Base-by-base conservation (phyloP, 192 early-diverging fungal genomes). In the Backusella mclennaniae region DNA sequence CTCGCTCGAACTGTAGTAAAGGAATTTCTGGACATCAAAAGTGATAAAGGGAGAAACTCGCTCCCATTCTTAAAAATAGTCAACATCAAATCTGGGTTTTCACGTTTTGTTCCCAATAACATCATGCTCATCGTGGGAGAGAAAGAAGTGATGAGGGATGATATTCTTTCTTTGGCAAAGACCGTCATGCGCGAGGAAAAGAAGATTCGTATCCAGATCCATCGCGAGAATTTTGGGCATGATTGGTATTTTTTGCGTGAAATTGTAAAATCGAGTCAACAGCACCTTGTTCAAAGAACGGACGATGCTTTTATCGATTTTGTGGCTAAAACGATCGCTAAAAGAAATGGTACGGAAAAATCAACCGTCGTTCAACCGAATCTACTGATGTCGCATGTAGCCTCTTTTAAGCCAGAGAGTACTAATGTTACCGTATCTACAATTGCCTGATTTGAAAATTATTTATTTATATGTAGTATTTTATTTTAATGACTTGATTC, bases 101-200 rank as follows among this genome's bases (percentile, higher is more conserved):
- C 69, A 38, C 72, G 44, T 3, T 79, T 79, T 69, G 21, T 69
- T 2, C 77, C 77, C 3, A 42, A 69, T 15, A 52, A 79, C 7
- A 12, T 79, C 1, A 39, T 70, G 2, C 41, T 73, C 2, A 74
- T 52, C 31, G 52, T 79, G 33, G 77, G 77, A 26, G 70, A 79
- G 6, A 59, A 41, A 23, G 77, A 79, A 19, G 72, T 69, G 4
- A 79, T 74, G 73, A 29, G 73, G 35, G 77, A 79, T 19, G 77
- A 74, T 59, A 79, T 79, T 59, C 38, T 79, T 6, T 42, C 14
- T n/a, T 21, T 74, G 5, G 31, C 67, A 38, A 35, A 59, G 12
- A 46, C n/a, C 17, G 56, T 53, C 4, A 59, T n/a, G 23, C 9
- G 33, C 23, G 71, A 73, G 1, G 56, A 53, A 8, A 35, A 9